These are phyloP conservation scores for Zygotorulaspora florentina DNA, from an alignment of 805 yeast species.

Conservation along the genomic window DNA sequence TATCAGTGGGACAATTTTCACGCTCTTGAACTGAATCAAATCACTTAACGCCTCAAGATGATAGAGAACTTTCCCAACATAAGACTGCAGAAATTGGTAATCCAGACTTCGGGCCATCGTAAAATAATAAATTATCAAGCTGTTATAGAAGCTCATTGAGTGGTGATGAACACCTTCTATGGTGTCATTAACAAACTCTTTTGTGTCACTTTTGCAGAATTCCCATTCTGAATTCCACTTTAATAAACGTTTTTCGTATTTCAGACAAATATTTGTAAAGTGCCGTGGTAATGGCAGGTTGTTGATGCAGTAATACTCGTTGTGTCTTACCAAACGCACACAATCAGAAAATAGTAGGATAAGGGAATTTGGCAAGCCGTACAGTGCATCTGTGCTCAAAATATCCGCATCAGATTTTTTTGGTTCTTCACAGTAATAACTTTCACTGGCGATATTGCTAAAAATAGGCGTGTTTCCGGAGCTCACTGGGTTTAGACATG, in stretches of 20 bases:
- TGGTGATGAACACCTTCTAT: slow-evolving; percentile 78
- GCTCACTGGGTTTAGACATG: not conserved
- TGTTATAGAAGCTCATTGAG: slow-evolving; percentile 71
- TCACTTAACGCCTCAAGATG: slow-evolving; percentile 61
- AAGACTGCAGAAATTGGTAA: slow-evolving; percentile 55
- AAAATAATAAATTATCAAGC: slow-evolving; percentile 65
- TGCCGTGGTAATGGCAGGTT: slow-evolving; percentile 22
- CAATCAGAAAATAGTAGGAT: slow-evolving; percentile 69
- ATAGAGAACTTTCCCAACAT: slow-evolving; percentile 55
- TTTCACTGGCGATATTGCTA: slow-evolving; percentile 40
- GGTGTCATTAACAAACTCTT: slow-evolving; percentile 30
- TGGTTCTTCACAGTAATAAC: slow-evolving; percentile 33
- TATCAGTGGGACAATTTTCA: slow-evolving; percentile 67
- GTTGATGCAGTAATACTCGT: slow-evolving; percentile 42
- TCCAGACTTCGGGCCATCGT: slow-evolving; percentile 55
- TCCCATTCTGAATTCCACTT: slow-evolving; percentile 79
- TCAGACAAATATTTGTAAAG: slow-evolving; percentile 23
- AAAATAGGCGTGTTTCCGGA: slow-evolving; percentile 34
- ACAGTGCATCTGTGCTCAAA: slow-evolving; percentile 72
- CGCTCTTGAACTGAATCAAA: slow-evolving; percentile 46
- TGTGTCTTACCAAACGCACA: slow-evolving; percentile 60
- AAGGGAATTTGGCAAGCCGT: slow-evolving; percentile 80
- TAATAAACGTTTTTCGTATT: slow-evolving; percentile 48
- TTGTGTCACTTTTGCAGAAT: slow-evolving; percentile 36
- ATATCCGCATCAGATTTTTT: slow-evolving; percentile 50